Evolutionary conservation across 140 eudicot genomes (phyloP).

Genomic region (Flaveria floridana): DNA sequence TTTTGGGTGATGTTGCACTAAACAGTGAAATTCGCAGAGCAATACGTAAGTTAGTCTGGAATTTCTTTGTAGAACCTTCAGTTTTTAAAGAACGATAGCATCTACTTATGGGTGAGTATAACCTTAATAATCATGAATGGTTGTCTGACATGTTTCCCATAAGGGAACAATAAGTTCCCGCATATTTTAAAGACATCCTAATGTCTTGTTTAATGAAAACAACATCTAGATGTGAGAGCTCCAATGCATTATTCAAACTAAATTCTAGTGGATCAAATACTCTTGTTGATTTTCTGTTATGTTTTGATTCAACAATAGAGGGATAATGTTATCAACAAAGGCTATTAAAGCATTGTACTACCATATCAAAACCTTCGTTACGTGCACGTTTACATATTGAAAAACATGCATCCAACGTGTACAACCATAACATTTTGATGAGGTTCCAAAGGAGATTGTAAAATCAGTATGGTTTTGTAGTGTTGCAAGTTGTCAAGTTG

Average conservation of each 20-base stretch:
- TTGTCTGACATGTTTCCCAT: background rate
- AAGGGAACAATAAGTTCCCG: background rate
- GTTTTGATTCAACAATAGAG: background rate
- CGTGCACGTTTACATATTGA: background rate
- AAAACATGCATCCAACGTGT: background rate
- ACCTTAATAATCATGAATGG: background rate
- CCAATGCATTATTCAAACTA: background rate
- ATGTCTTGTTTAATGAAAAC: background rate
- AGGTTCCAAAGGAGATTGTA: background rate
- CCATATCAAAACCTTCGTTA: background rate
- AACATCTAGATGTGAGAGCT: background rate
- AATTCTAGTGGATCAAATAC: background rate
- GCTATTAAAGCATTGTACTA: too few species aligned
- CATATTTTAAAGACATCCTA: background rate
- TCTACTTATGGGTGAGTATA: background rate
- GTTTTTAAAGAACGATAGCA: background rate
- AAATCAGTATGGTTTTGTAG: background rate
- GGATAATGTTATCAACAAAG: background rate
- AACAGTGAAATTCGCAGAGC: background rate
- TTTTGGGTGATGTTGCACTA: background rate
- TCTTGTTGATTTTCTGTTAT: background rate
- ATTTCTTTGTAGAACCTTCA: background rate
- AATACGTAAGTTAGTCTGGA: background rate
- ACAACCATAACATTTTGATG: background rate
- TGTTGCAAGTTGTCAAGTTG: too few species aligned